These are phyloP conservation scores for Cystobasidium onofrii DNA, from an alignment of 768 basidiomycete species.

Conservation along the genomic window DNA sequence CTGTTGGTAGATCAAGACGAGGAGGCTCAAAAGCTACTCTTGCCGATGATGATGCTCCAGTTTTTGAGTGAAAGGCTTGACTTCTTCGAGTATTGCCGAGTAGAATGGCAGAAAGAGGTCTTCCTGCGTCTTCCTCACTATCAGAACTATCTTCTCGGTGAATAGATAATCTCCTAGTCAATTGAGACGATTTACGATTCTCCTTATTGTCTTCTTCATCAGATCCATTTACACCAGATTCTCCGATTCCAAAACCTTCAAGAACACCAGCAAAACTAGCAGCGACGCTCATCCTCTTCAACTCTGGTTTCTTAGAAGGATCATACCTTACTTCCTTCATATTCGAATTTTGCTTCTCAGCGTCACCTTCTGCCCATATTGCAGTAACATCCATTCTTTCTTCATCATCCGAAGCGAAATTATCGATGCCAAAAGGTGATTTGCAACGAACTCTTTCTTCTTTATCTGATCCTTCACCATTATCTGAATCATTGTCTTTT, in stretches of 20 bases:
- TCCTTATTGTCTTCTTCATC: background rate
- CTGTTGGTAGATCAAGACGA: background rate
- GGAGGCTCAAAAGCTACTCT: background rate
- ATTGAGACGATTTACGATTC: background rate
- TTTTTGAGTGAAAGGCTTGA: background rate
- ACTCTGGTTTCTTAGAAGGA: background rate
- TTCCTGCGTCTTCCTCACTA: background rate
- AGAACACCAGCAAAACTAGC: conserved; percentile 14
- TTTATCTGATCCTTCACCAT: background rate
- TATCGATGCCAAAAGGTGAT: background rate
- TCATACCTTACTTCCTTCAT: background rate
- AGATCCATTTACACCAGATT: background rate
- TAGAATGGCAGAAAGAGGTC: background rate
- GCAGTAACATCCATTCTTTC: background rate
- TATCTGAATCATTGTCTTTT: background rate
- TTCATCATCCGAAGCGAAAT: conserved; percentile 15
- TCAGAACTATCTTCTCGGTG: background rate
- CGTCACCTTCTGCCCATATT: background rate
- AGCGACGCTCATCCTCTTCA: background rate
- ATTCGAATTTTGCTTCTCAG: background rate
- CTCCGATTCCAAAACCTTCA: conserved; percentile 15
- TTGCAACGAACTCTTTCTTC: background rate
- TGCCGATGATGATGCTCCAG: background rate
- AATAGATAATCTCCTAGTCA: background rate
- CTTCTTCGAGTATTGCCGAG: background rate